Conservation (phyloP, 2,329 filamentous ascomycete genomes). For the Monosporascus sp. region DNA sequence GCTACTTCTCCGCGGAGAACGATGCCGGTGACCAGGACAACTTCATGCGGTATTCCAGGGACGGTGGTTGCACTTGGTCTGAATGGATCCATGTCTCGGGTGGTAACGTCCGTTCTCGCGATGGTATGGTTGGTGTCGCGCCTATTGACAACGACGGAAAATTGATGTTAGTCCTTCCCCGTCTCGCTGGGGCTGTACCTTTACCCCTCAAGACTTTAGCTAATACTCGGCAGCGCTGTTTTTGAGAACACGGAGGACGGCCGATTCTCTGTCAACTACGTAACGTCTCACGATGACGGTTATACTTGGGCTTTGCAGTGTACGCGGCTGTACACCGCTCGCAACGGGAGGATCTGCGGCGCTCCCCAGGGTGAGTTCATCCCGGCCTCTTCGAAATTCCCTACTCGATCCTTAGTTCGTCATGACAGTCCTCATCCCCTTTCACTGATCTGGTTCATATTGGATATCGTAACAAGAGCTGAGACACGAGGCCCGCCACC, state of each 20-base stretch:
- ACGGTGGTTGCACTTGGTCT: slow-evolving; percentile 36
- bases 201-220: neutral
- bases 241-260: slow-evolving; percentile 36
- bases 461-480: too few relatives aligned
- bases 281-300: slow-evolving; percentile 37
- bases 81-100: slow-evolving; percentile 30
- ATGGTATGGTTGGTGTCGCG: slow-evolving; percentile 42
- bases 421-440: too few relatives aligned
- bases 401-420: neutral
- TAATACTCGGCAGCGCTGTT: slow-evolving; percentile 24
- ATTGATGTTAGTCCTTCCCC: slow-evolving; percentile 26
- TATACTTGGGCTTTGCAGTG: slow-evolving; percentile 32
- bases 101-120: slow-evolving; percentile 27
- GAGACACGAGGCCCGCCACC: too few relatives aligned
- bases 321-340: slow-evolving; percentile 31
- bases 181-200: neutral
- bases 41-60: slow-evolving; percentile 32
- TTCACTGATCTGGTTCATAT: too few relatives aligned
- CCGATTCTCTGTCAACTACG: slow-evolving; percentile 31
- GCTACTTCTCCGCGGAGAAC: slow-evolving; percentile 41
- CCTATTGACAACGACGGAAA: slow-evolving; percentile 20
- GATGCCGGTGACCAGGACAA: slow-evolving; percentile 35
- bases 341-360: slow-evolving; percentile 29
- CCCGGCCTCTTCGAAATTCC: neutral
- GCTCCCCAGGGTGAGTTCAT: slow-evolving; percentile 29